Evolutionary conservation across 257 asterid species (phyloP).

Genomic region (Nicotiana tabacum): DNA sequence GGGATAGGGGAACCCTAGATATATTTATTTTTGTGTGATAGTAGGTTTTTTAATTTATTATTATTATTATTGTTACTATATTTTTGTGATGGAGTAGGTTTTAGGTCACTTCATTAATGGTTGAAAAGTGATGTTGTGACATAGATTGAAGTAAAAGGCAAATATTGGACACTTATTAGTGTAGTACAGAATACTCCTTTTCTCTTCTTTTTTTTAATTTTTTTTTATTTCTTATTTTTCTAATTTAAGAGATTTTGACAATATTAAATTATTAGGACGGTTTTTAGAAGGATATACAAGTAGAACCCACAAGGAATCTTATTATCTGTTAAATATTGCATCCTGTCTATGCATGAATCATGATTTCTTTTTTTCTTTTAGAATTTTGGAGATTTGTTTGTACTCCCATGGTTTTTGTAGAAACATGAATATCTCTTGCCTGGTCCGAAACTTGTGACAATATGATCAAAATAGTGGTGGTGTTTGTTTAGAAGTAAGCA

Average conservation of each 20-base stretch:
- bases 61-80: no score
- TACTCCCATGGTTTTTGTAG: neutral
- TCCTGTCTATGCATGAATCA: neutral
- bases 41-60: neutral
- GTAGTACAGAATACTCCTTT: neutral
- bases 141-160: slow-evolving; percentile 37
- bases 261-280: neutral
- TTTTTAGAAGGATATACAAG: neutral
- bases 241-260: neutral
- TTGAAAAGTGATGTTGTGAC: neutral
- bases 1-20: neutral
- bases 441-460: neutral
- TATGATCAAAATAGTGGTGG: no score
- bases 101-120: neutral
- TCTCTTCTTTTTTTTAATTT: neutral
- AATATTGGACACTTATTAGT: slow-evolving; percentile 44
- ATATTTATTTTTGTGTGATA: neutral
- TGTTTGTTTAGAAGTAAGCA: no score
- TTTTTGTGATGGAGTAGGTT: no score
- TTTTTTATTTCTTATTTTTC: neutral
- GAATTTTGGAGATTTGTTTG: neutral
- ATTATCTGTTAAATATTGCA: neutral
- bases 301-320: neutral
- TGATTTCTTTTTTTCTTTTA: no score
- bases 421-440: neutral